Conservation (phyloP, 371 early-diverging fungal species). For the Mucor irregularis region DNA sequence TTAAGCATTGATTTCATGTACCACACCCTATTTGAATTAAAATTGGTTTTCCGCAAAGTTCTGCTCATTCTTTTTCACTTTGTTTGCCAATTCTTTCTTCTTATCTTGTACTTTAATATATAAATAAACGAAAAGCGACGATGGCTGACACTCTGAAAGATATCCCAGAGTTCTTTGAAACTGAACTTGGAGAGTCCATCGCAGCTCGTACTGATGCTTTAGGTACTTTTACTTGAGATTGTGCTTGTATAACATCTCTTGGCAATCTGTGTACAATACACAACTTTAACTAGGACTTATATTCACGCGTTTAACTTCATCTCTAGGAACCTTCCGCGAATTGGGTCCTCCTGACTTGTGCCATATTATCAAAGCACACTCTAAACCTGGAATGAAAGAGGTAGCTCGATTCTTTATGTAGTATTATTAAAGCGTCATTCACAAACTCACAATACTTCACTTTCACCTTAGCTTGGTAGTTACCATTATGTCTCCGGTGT, state of each 20-base stretch:
- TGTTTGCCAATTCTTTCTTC: no score
- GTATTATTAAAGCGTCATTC: neutral
- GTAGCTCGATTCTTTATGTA: conserved; percentile 54
- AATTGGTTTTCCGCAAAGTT: no score
- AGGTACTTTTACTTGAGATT: no score
- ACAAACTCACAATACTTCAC: neutral
- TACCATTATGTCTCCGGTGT: conserved; percentile 92
- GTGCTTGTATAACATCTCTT: neutral
- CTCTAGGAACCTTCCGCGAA: conserved; percentile 81
- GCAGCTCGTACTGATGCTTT: conserved; percentile 86
- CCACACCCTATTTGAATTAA: no score
- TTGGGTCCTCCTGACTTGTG: conserved; percentile 97
- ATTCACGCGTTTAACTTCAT: neutral
- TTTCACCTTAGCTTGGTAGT: conserved; percentile 40
- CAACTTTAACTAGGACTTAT: neutral
- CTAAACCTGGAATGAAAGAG: conserved; percentile 80
- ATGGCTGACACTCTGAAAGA: conserved; percentile 68
- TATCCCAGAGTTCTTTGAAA: conserved; percentile 94
- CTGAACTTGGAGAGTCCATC: conserved; percentile 84
- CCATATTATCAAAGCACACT: conserved; percentile 87
- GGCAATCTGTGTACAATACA: neutral
- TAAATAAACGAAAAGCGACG: neutral
- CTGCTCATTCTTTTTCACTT: no score
- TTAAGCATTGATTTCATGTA: no score
- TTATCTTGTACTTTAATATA: no score